Conservation (phyloP, 495 filamentous ascomycete species). For the Lepraria neglecta region DNA sequence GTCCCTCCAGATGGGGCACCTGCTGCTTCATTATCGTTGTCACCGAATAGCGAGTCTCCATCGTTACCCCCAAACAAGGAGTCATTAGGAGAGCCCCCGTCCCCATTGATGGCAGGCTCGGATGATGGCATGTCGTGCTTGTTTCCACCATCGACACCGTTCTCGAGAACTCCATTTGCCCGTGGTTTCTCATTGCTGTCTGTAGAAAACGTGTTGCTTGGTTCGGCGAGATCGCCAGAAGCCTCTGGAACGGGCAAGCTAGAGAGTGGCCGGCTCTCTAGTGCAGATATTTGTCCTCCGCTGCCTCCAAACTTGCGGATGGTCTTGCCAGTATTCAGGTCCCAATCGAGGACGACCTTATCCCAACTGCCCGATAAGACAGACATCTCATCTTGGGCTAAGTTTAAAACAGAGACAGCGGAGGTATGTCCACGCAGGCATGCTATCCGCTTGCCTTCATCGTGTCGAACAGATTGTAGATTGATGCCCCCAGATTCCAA, state of each 20-base stretch:
- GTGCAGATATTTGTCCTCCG: constrained; percentile 77
- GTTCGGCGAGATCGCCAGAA: constrained; percentile 49
- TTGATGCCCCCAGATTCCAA: constrained; percentile 89
- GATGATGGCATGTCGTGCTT: constrained; percentile 33
- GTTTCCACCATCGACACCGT: constrained; percentile 40
- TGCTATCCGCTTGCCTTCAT: constrained; percentile 83
- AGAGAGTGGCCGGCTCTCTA: constrained; percentile 78
- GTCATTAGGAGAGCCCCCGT: constrained; percentile 61
- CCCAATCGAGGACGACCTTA: constrained; percentile 89
- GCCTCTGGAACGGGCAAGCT: constrained; percentile 67
- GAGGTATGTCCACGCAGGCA: constrained; percentile 79
- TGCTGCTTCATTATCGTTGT: constrained; percentile 53
- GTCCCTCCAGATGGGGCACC: constrained; percentile 50
- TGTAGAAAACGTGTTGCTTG: constrained; percentile 62
- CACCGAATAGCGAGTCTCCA: constrained; percentile 69
- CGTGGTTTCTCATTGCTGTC: constrained; percentile 50
- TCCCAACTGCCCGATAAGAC: constrained; percentile 96
- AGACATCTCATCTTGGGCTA: constrained; percentile 79
- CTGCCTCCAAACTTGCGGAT: constrained; percentile 67
- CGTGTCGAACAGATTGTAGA: constrained; percentile 87
- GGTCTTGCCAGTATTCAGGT: constrained; percentile 79
- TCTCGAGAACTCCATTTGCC: constrained; percentile 44
- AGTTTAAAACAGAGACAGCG: constrained; percentile 79
- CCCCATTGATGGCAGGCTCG: constrained; percentile 24
- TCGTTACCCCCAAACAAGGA: constrained; percentile 53